A percentile compares a stretch with the other conserved stretches of the same genome.
These are phyloP conservation scores for Amanita subjunquillea DNA, from an alignment of 768 basidiomycete species.

Conservation along the genomic window DNA sequence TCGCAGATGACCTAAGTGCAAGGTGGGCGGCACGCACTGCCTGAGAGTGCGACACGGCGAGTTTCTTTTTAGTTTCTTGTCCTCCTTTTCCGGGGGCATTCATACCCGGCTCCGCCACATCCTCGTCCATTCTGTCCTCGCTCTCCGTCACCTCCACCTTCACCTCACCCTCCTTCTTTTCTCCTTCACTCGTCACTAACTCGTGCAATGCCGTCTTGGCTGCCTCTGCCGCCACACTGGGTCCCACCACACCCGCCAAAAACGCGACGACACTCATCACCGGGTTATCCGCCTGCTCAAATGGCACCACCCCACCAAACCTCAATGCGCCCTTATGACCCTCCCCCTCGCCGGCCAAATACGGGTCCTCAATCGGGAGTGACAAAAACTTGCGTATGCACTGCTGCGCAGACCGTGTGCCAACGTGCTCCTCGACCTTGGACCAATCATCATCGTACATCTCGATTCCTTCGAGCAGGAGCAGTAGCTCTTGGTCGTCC, in stretches of 20 bases:
- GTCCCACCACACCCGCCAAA: slow-evolving; percentile 85
- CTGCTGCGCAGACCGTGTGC: slow-evolving; percentile 84
- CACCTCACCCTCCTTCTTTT: slow-evolving; percentile 20
- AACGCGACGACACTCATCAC: slow-evolving; percentile 99
- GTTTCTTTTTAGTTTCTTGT: slow-evolving; percentile 19
- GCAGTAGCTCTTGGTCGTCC: slow-evolving; percentile 84
- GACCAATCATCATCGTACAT: slow-evolving; percentile 99
- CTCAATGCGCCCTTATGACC: slow-evolving; percentile 52
- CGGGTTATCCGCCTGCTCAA: slow-evolving; percentile 93
- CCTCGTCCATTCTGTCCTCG: slow-evolving; percentile 40
- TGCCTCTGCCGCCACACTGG: slow-evolving; percentile 86
- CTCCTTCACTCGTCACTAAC: slow-evolving; percentile 51
- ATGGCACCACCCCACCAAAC: slow-evolving; percentile 76
- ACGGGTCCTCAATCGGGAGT: slow-evolving; percentile 94
- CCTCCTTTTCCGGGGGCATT: slow-evolving; percentile 9
- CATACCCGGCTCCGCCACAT: slow-evolving; percentile 14
- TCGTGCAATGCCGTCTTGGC: slow-evolving; percentile 85
- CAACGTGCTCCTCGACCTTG: slow-evolving; percentile 86
- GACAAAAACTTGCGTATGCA: slow-evolving; percentile 94
- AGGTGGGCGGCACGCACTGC: slow-evolving; percentile 76
- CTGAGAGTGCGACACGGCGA: slow-evolving; percentile 56
- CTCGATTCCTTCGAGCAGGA: slow-evolving; percentile 92
- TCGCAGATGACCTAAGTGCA: slow-evolving; percentile 83
- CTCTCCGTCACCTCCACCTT: slow-evolving; percentile 18
- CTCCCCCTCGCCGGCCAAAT: slow-evolving; percentile 67